Evolutionary conservation across 2,329 filamentous ascomycete genomes (phyloP).

Genomic region (Metarhizium anisopliae): DNA sequence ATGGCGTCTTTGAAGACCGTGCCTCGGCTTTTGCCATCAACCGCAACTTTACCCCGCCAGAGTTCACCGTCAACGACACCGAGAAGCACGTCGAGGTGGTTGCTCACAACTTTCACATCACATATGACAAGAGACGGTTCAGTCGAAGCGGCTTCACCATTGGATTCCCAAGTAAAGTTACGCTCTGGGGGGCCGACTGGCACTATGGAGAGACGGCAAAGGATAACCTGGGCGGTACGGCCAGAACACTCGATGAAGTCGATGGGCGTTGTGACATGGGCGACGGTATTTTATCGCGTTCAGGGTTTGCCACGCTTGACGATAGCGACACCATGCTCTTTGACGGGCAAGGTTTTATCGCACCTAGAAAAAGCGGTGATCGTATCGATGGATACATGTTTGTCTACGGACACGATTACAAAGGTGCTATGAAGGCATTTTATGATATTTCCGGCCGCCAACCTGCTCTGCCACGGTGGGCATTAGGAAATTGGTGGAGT

Average conservation of each 20-base stretch:
- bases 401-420: slow-evolving; percentile 47
- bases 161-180: slow-evolving; percentile 29
- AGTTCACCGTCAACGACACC: slow-evolving; percentile 38
- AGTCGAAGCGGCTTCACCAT: slow-evolving; percentile 38
- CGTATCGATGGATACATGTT: slow-evolving; percentile 52
- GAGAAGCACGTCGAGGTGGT: slow-evolving; percentile 42
- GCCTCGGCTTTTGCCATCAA: slow-evolving; percentile 52
- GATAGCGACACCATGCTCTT: slow-evolving; percentile 50
- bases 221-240: slow-evolving; percentile 36
- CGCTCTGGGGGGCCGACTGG: slow-evolving; percentile 20
- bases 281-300: slow-evolving; percentile 38
- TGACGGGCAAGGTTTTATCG: slow-evolving; percentile 42
- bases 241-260: slow-evolving; percentile 43
- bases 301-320: slow-evolving; percentile 43
- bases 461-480: slow-evolving; percentile 46
- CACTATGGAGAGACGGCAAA: slow-evolving; percentile 36
- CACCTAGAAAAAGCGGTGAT: slow-evolving; percentile 30
- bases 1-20: slow-evolving; percentile 52
- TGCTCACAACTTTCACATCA: slow-evolving; percentile 44
- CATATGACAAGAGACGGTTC: slow-evolving; percentile 50
- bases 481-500: slow-evolving; percentile 57
- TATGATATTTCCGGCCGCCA: slow-evolving; percentile 48
- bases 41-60: slow-evolving; percentile 26
- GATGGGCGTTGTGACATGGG: slow-evolving; percentile 42
- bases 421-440: slow-evolving; percentile 41